Conservation (phyloP, 2,329 filamentous ascomycete genomes). For the Monosporascus cannonballus region DNA sequence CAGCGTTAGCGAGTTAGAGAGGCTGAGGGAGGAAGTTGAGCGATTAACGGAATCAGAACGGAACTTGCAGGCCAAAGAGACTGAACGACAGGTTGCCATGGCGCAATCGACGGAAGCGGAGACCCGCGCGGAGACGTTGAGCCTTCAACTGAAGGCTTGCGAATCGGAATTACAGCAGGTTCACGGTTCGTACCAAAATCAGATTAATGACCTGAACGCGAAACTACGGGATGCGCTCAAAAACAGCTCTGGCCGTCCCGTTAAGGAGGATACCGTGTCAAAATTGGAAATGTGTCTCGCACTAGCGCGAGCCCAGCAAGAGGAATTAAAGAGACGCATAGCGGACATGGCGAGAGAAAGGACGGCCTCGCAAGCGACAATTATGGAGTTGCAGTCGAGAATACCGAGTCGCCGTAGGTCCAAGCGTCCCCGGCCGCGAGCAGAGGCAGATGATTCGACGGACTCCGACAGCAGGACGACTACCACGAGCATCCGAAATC, state of each 20-base stretch:
- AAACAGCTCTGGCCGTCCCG: slow-evolving; percentile 20
- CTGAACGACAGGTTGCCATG: slow-evolving; percentile 50
- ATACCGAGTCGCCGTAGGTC: slow-evolving; percentile 16
- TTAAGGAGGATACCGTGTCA: slow-evolving; percentile 26
- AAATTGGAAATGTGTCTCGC: slow-evolving; percentile 40
- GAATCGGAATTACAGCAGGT: slow-evolving; percentile 41
- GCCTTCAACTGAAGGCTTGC: slow-evolving; percentile 48
- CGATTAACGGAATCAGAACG: slow-evolving; percentile 56
- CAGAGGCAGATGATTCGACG: slow-evolving; percentile 31
- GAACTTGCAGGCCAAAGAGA: slow-evolving; percentile 58
- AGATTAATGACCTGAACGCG: slow-evolving; percentile 41
- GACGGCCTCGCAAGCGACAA: slow-evolving; percentile 42
- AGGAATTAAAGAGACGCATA: slow-evolving; percentile 48
- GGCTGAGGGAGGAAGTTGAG: slow-evolving; percentile 52
- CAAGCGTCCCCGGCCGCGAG: slow-evolving; percentile 9
- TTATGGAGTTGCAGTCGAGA: slow-evolving; percentile 41
- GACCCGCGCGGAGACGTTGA: slow-evolving; percentile 51
- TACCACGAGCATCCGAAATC: slow-evolving; percentile 21
- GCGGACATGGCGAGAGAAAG: slow-evolving; percentile 45
- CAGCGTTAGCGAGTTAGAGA: slow-evolving; percentile 53
- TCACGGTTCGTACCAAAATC: slow-evolving; percentile 38
- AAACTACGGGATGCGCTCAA: slow-evolving; percentile 35
- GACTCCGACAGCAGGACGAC: slow-evolving; percentile 27
- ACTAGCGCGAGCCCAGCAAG: slow-evolving; percentile 47
- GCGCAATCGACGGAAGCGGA: slow-evolving; percentile 54